Base-by-base conservation (phyloP, 164 flowering plant genomes). In the Dillenia turbinata region DNA sequence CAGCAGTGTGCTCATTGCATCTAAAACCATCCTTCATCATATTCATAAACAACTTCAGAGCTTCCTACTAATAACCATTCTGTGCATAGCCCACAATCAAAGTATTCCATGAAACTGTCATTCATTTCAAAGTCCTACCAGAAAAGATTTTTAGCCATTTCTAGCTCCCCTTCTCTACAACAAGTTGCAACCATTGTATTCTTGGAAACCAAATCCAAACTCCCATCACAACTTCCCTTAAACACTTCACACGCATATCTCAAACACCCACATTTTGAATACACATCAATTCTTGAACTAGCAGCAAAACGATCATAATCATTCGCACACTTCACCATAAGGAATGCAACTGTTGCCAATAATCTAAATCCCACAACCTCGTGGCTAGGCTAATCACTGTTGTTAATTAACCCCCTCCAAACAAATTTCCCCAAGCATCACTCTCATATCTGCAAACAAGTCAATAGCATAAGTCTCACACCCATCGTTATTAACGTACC, bases 151-250 rank as follows among this genome's bases (percentile, higher is more conserved):
- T 45, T n/a, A 17, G 86, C 96, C 79, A 77, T 60, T 12, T 80
- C 81, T 70, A 92, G 33, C n/a, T 86, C 69, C 5, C 92, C 93
- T 69, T 77, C 79, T 65, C 96, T 82, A 66, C 85, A 90, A 74
- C 83, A 85, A 61, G 96, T 93, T 3, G 96, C 98, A 45, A 90
- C 61, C 82, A 88, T 76, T 12, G 90, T 89, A 72, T 90, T 92
- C 81, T 73, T 82, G 9, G 85, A 76, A 54, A 88, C 83, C 66
- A 65, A 63, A 63, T 88, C 89, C 15, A 64, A 58, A 62, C 44
- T 50, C 24, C 60, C 69, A 44, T 51, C 52, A 26, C 40, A 26
- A 46, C 69, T 14, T 22, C 71, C 82, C 55, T 66, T 33, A 69
- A 81, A 88, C 13, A 83, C 85, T 24, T n/a, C 51, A 52, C 16